phyloP scores from a whole-genome alignment of 306 rosid species.

The Herpetospermum pedunculosum region DNA sequence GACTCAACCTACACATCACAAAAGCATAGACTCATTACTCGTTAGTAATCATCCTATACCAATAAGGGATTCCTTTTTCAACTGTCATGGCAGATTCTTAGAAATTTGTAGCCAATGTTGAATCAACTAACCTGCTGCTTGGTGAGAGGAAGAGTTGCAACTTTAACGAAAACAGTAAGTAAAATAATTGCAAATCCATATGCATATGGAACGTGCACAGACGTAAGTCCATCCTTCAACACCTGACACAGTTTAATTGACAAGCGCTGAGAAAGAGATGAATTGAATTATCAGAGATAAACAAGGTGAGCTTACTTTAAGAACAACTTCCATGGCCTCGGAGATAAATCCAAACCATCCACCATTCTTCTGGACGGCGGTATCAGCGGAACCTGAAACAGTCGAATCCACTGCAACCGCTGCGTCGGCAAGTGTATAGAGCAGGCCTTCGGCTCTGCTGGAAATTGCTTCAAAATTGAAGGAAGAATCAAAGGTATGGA shows the following conservation, averaged over 20 bases:
- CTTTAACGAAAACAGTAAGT: conserved; percentile 76
- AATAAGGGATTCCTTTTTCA: not conserved
- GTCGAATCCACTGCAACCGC: conserved; percentile 50
- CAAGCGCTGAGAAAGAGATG: not conserved
- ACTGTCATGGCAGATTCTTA: not conserved
- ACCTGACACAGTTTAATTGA: conserved; percentile 30
- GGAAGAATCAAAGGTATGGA: conserved; percentile 32
- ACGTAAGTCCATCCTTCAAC: conserved; percentile 63
- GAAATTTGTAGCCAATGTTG: too few species aligned
- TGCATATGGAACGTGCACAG: conserved; percentile 83
- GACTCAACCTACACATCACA: conserved; percentile 67
- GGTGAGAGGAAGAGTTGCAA: conserved; percentile 73
- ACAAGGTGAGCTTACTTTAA: conserved; percentile 44
- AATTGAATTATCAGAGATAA: not conserved
- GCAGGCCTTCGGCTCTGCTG: conserved; percentile 54
- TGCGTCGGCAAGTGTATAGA: conserved; percentile 88
- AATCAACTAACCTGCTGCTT: conserved; percentile 72
- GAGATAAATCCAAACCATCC: conserved; percentile 97
- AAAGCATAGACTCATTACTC: not conserved
- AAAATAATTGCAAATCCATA: conserved; percentile 95
- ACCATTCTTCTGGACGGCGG: conserved; percentile 55
- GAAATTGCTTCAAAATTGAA: conserved; percentile 31
- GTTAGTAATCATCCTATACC: not conserved
- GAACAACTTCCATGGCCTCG: conserved; percentile 79
- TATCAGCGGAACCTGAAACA: conserved; percentile 32